Evolutionary conservation across 2,329 filamentous ascomycete genomes (phyloP).

Genomic region (Esteya vermicola): DNA sequence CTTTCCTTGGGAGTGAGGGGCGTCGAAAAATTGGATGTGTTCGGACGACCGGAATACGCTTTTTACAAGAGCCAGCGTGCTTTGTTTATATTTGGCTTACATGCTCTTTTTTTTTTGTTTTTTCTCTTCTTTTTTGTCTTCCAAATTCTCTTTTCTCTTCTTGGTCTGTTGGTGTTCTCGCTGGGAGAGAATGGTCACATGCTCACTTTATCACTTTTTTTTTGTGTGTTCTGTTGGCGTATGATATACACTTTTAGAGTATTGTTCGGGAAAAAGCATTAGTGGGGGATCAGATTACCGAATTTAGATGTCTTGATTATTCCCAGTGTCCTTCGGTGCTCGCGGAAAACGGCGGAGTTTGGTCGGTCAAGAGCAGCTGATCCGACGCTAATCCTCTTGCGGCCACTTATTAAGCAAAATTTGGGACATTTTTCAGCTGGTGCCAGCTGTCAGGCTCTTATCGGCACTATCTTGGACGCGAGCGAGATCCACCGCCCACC

Average conservation of each 20-base stretch:
- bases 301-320: no score
- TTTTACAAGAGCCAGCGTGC: no score
- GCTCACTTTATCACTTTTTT: not conserved
- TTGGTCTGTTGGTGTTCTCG: no score
- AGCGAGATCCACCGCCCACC: slow-evolving; percentile 1
- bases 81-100: not conserved
- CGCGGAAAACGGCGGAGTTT: slow-evolving; percentile 11
- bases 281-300: no score
- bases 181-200: no score
- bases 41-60: no score
- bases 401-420: not conserved
- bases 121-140: not conserved
- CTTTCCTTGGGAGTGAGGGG: no score
- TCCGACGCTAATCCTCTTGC: slow-evolving; percentile 7
- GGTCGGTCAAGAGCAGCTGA: slow-evolving; percentile 3
- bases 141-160: no score
- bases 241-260: not conserved
- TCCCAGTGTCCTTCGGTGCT: slow-evolving; percentile 2
- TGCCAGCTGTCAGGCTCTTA: slow-evolving; percentile 2
- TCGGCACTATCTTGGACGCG: not conserved
- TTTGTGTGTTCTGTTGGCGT: not conserved
- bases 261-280: not conserved
- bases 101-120: not conserved
- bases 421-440: not conserved
- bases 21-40: no score